Evolutionary conservation across 1,284 basidiomycete species (phyloP), one percentile per base, ranked within the genome.

Genomic region (Trichosporon ovoides): DNA sequence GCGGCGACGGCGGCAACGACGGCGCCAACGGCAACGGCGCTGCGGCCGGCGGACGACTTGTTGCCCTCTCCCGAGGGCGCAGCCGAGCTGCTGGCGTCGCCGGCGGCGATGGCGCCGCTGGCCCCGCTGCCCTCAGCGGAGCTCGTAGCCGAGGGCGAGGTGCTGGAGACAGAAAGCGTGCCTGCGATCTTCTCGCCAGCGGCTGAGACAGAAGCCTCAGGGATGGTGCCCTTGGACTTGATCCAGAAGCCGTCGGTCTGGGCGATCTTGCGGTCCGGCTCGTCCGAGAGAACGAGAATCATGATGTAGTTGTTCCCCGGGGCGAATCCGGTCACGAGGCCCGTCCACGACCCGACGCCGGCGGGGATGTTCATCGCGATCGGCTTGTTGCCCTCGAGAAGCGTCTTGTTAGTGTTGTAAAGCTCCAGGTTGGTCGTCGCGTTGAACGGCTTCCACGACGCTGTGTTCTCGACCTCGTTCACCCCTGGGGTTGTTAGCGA

Each of bases 81-180:
- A 38, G 68, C 68, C 18, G 52, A 60, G 49, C 56, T 57, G 55
- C 66, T 52, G 54, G 72, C 70, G 67, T 18, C 36, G 35, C 33
- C 18, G 13, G 22, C 10, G 22, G 34, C 33, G 35, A 19, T 36
- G 37, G 19, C 50, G 22, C 28, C 28, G 43, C n/a, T 48, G 22
- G 24, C 43, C 43, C n/a, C n/a, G n/a, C n/a, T 14, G 16, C 31
- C 13, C 16, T 35, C 64, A 37, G 60, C 51, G 14, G 73, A 57
- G 22, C 67, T 66, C 7, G 54, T 66, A 37, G 60, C 64, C 20
- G 57, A 37, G 48, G 62, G 64, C 54, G 14, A 46, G 43, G 4
- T n/a, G n/a, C n/a, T n/a, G n/a, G n/a, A n/a, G n/a, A n/a, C n/a
- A n/a, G n/a, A n/a, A n/a, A 59, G 48, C 37, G 61, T 48, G 24